Conservation (phyloP, 345 rosid species). For the Murraya paniculata region DNA sequence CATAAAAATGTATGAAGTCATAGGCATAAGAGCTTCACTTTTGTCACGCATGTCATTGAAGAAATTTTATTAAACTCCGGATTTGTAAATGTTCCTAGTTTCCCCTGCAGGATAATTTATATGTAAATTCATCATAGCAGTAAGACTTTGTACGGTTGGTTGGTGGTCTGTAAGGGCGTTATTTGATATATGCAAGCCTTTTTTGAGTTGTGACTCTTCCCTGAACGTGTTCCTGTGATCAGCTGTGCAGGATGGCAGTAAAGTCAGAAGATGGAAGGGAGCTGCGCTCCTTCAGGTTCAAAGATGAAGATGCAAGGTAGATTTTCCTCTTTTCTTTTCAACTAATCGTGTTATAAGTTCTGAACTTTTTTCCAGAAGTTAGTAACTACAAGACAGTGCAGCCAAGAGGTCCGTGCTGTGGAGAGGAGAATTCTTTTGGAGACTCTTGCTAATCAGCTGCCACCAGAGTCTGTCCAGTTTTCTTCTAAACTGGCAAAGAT, state of each 20-base stretch:
- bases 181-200: not conserved
- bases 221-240: conserved; percentile 57
- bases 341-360: not conserved
- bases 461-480: conserved; percentile 57
- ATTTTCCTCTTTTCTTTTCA: not conserved
- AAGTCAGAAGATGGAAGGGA: conserved; percentile 81
- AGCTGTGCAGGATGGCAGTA: conserved; percentile 89
- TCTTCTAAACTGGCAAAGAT: conserved; percentile 65
- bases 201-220: not conserved
- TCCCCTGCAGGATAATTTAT: too few species aligned
- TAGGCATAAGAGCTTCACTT: not conserved
- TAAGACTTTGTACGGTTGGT: too few species aligned
- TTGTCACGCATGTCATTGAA: not conserved
- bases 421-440: conserved; percentile 83
- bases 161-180: too few species aligned
- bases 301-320: conserved; percentile 86
- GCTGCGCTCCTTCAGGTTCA: conserved; percentile 80
- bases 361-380: not conserved
- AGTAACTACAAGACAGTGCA: conserved; percentile 17
- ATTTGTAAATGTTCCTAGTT: too few species aligned
- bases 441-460: conserved; percentile 70
- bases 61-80: too few species aligned
- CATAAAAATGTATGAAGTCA: not conserved
- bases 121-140: too few species aligned
- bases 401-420: conserved; percentile 95